phyloP scores from a whole-genome alignment of 805 yeast genomes.

The Ogataea paraovalis region DNA sequence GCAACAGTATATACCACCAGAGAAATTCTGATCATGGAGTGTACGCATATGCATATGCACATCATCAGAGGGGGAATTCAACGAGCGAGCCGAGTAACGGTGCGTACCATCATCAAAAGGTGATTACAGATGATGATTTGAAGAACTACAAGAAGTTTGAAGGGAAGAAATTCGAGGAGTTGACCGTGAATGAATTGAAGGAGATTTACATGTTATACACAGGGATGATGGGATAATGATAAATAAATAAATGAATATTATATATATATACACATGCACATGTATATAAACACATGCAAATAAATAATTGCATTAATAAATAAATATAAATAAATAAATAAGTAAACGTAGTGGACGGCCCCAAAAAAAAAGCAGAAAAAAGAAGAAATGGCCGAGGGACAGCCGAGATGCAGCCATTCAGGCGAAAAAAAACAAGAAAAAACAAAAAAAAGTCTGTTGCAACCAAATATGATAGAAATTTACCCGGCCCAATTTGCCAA shows the following conservation, averaged over 20 bases:
- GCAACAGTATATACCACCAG: not conserved
- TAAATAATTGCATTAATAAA: not conserved
- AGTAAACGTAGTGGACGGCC: too few species aligned
- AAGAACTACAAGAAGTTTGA: conserved; percentile 16
- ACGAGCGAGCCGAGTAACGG: not conserved
- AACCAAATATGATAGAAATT: too few species aligned
- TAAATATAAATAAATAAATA: not conserved
- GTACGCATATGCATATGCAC: not conserved
- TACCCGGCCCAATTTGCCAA: too few species aligned
- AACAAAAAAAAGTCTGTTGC: too few species aligned
- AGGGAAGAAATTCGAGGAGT: conserved; percentile 25
- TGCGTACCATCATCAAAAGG: not conserved
- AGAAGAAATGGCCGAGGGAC: too few species aligned
- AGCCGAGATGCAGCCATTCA: too few species aligned
- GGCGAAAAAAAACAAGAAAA: too few species aligned
- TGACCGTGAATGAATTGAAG: conserved; percentile 25
- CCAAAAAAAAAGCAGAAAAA: too few species aligned
- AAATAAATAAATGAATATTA: not conserved
- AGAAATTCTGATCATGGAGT: not conserved
- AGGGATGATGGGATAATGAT: conserved; percentile 15
- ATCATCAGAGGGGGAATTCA: not conserved
- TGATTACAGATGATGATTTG: conserved; percentile 8
- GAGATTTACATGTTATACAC: conserved; percentile 28
- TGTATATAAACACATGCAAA: too few species aligned
- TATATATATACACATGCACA: too few species aligned